Percentiles rank a stretch among this genome's conserved stretches.
Evolutionary conservation across 2,329 filamentous ascomycete species (phyloP).

Genomic region (Phaeosphaeria sp.): DNA sequence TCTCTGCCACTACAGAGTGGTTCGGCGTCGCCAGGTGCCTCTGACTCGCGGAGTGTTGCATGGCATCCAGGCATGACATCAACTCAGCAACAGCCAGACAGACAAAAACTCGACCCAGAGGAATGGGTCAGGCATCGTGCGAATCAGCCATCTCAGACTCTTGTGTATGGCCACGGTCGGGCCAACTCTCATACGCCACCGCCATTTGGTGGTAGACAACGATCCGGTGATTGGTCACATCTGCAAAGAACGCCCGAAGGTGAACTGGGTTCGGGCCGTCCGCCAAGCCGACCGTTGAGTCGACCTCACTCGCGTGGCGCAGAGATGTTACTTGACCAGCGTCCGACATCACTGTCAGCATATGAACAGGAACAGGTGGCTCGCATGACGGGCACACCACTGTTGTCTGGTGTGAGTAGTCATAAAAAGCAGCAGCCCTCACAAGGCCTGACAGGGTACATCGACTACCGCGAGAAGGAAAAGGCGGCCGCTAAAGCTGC

Average conservation of each 20-base stretch:
- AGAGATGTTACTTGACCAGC: constrained; percentile 59
- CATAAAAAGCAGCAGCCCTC: constrained; percentile 53
- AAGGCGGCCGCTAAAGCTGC: constrained; percentile 53
- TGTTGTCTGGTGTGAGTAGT: constrained; percentile 64
- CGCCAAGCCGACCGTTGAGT: constrained; percentile 41
- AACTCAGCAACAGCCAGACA: constrained; percentile 54
- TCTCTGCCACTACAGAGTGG: constrained; percentile 51
- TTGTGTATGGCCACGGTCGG: constrained; percentile 62
- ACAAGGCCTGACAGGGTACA: constrained; percentile 74
- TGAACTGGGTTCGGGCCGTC: constrained; percentile 27
- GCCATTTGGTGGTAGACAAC: constrained; percentile 52
- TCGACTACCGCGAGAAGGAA: constrained; percentile 81
- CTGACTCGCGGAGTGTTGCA: constrained; percentile 70
- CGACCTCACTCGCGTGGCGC: constrained; percentile 66
- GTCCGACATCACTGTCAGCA: constrained; percentile 73
- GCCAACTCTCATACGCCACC: constrained; percentile 59
- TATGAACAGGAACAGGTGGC: constrained; percentile 90
- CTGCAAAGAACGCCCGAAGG: constrained; percentile 39
- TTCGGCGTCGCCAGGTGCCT: constrained; percentile 48
- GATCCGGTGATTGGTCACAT: constrained; percentile 55
- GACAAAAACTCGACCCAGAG: constrained; percentile 72
- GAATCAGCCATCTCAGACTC: constrained; percentile 56
- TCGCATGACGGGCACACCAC: constrained; percentile 76
- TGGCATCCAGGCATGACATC: constrained; percentile 78
- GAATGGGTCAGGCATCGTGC: constrained; percentile 84